A percentile compares a stretch with the other conserved stretches of the same genome.
These are phyloP conservation scores for Onygena corvina DNA, from an alignment of 2,329 filamentous ascomycete genomes.

Conservation along the genomic window DNA sequence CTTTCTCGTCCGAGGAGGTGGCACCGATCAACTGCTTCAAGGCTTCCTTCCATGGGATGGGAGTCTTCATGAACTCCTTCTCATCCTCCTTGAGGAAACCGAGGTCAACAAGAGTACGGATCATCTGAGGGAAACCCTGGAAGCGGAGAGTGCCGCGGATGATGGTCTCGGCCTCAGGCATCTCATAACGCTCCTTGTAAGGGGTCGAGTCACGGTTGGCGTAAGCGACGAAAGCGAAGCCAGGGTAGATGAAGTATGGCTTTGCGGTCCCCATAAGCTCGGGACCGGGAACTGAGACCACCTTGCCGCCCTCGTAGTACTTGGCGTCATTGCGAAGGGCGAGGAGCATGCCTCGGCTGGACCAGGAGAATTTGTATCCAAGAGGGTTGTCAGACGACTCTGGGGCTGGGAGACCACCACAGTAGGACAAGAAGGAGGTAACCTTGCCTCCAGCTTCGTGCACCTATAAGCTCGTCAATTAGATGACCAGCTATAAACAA, in stretches of 20 bases:
- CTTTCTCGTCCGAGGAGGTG: constrained; percentile 50
- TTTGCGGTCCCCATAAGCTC: constrained; percentile 80
- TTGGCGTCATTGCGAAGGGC: constrained; percentile 77
- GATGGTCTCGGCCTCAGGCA: constrained; percentile 82
- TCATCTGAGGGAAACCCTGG: constrained; percentile 79
- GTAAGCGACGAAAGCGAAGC: constrained; percentile 82
- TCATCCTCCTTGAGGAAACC: constrained; percentile 71
- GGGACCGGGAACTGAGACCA: constrained; percentile 50
- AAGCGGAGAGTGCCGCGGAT: constrained; percentile 77
- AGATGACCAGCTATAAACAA: background rate
- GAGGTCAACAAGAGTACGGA: constrained; percentile 75
- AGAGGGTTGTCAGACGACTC: constrained; percentile 74
- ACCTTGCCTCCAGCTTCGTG: constrained; percentile 81
- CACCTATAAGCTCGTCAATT: constrained; percentile 46
- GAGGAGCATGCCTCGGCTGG: constrained; percentile 71
- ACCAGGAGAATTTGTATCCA: constrained; percentile 84
- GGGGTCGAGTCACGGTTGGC: constrained; percentile 81
- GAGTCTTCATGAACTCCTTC: constrained; percentile 51
- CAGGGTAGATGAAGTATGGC: constrained; percentile 82
- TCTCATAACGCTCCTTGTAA: constrained; percentile 80
- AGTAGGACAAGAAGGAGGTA: constrained; percentile 68
- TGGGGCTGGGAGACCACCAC: constrained; percentile 60
- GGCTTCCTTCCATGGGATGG: constrained; percentile 72
- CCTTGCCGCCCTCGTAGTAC: constrained; percentile 67
- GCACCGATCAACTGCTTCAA: constrained; percentile 65